phyloP scores from a whole-genome alignment of 192 early-diverging fungal genomes.

The Coemansia erecta region DNA sequence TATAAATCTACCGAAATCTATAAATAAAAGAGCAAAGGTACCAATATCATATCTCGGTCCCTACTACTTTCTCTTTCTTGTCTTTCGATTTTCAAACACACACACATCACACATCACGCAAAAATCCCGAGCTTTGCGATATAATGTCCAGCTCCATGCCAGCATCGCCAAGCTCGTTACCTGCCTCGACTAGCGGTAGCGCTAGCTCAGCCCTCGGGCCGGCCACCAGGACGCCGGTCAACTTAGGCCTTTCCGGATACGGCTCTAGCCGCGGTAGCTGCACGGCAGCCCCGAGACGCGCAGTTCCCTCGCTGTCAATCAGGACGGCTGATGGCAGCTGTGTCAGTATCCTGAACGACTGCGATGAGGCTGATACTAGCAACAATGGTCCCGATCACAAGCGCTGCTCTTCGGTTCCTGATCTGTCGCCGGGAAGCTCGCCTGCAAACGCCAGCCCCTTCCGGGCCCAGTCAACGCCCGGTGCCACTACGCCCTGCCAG shows the following conservation, averaged over 20 bases:
- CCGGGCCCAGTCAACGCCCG: slow-evolving; percentile 28
- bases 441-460: slow-evolving; percentile 18
- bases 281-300: slow-evolving; percentile 9
- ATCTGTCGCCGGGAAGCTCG: slow-evolving; percentile 17
- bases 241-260: slow-evolving; percentile 20
- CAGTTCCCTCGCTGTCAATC: slow-evolving; percentile 42
- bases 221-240: slow-evolving; percentile 28
- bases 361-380: slow-evolving; percentile 7
- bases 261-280: slow-evolving; percentile 3
- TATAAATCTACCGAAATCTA: neutral
- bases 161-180: slow-evolving; percentile 11
- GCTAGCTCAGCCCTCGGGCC: slow-evolving; percentile 21
- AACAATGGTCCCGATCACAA: slow-evolving; percentile 22
- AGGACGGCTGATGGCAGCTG: slow-evolving; percentile 41
- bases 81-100: slow-evolving; percentile 7
- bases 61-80: neutral
- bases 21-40: too few relatives aligned
- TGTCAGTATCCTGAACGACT: slow-evolving; percentile 51
- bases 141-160: slow-evolving; percentile 34
- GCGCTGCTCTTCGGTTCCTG: slow-evolving; percentile 37
- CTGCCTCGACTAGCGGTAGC: slow-evolving; percentile 3
- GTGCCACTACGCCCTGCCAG: slow-evolving; percentile 27
- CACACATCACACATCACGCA: too few relatives aligned
- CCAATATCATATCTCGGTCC: too few relatives aligned
- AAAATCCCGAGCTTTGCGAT: neutral